These are phyloP conservation scores for Myrmaecium sp. DNA, from an alignment of 2,329 filamentous ascomycete species.

Conservation along the genomic window DNA sequence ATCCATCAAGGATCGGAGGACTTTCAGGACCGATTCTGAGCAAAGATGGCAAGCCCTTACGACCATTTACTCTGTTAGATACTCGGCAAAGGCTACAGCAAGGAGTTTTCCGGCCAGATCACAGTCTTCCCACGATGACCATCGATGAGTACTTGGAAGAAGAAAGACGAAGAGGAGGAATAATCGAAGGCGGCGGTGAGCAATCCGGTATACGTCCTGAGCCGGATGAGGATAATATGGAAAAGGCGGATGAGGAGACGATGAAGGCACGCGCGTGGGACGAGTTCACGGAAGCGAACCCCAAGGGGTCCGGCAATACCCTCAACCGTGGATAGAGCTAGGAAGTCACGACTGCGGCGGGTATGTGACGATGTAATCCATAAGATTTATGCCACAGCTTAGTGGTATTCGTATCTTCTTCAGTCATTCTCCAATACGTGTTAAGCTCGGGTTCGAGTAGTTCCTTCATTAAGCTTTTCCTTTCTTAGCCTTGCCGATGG, in stretches of 20 bases:
- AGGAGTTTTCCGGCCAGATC: slow-evolving; percentile 76
- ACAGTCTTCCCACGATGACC: slow-evolving; percentile 91
- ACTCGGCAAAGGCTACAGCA: slow-evolving; percentile 57
- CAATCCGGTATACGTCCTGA: slow-evolving; percentile 50
- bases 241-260: slow-evolving; percentile 76
- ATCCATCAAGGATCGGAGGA: slow-evolving; percentile 30
- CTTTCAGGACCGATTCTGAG: slow-evolving; percentile 58
- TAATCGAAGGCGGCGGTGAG: slow-evolving; percentile 80
- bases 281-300: slow-evolving; percentile 81
- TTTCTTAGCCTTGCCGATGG: too few species aligned
- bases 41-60: slow-evolving; percentile 64
- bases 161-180: slow-evolving; percentile 65
- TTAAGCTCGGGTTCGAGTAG: too few species aligned
- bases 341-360: too few species aligned
- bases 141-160: slow-evolving; percentile 97
- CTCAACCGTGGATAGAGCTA: slow-evolving; percentile 50
- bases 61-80: slow-evolving; percentile 76
- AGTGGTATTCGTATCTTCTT: too few species aligned
- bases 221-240: slow-evolving; percentile 76
- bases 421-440: too few species aligned
- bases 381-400: too few species aligned
- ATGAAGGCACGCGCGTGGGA: slow-evolving; percentile 94
- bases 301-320: slow-evolving; percentile 68
- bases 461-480: too few species aligned
- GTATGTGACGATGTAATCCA: too few species aligned